phyloP scores from a whole-genome alignment of 192 early-diverging fungal genomes.

The Paraglomus brasilianum region DNA sequence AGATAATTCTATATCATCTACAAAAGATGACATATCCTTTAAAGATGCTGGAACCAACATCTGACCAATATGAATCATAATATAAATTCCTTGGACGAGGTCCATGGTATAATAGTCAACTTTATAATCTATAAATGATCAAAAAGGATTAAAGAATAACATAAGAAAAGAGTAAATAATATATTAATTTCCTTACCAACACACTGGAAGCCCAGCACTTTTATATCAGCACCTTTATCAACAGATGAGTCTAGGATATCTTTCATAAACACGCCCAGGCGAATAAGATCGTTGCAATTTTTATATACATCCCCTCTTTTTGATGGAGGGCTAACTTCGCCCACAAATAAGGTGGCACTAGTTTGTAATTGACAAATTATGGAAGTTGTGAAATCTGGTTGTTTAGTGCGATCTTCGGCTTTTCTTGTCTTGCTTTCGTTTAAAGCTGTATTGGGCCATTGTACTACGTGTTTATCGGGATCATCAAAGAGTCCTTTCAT shows the following conservation, averaged over 20 bases:
- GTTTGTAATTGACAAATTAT: constrained; percentile 20
- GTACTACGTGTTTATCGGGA: constrained; percentile 18
- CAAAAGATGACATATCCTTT: constrained; percentile 1
- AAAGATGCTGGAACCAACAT: constrained; percentile 6
- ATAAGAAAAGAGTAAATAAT: constrained; percentile 4
- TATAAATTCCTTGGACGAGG: neutral
- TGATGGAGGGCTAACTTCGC: constrained; percentile 14
- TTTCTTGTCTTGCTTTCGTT: constrained; percentile 29
- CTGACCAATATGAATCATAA: constrained; percentile 1
- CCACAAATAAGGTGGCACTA: neutral
- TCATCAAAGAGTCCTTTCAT: constrained; percentile 16
- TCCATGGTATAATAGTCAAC: constrained; percentile 17
- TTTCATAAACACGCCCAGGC: constrained; percentile 17
- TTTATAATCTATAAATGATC: constrained; percentile 12
- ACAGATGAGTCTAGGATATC: constrained; percentile 1
- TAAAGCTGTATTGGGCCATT: constrained; percentile 22
- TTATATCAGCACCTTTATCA: constrained; percentile 20
- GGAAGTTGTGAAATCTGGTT: constrained; percentile 18
- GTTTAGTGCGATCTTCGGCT: neutral
- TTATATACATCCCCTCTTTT: constrained; percentile 25
- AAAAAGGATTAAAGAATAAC: neutral
- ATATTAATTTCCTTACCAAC: constrained; percentile 27
- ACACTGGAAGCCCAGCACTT: constrained; percentile 22
- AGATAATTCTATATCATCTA: constrained; percentile 21
- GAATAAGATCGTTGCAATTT: constrained; percentile 19